Conservation (phyloP, 2,329 filamentous ascomycete species). For the Diatrype stigma region DNA sequence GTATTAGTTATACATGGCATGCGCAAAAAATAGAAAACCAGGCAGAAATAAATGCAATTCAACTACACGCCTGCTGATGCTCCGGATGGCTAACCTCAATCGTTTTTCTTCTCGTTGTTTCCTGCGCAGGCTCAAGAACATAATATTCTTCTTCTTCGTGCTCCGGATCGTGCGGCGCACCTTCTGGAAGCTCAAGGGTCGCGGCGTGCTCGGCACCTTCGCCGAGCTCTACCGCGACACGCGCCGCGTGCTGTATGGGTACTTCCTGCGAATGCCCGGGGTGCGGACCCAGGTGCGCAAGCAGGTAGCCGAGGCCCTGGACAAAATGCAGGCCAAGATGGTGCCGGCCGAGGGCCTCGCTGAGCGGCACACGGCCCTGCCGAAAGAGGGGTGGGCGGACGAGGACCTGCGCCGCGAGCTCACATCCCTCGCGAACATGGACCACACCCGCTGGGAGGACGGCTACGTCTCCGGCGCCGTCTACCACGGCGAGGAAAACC, state of each 20-base stretch:
- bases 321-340: constrained; percentile 79
- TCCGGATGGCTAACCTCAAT: constrained; percentile 1
- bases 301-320: constrained; percentile 74
- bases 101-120: not conserved
- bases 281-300: constrained; percentile 82
- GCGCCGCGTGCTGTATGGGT: constrained; percentile 72
- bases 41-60: too few species aligned
- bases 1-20: not conserved
- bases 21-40: too few species aligned
- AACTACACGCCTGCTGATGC: not conserved
- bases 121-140: constrained; percentile 65
- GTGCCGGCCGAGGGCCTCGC: constrained; percentile 62
- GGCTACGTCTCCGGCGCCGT: constrained; percentile 91
- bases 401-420: constrained; percentile 80
- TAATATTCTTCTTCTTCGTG: constrained; percentile 85
- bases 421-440: constrained; percentile 72
- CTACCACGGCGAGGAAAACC: constrained; percentile 83
- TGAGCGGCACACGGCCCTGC: constrained; percentile 67
- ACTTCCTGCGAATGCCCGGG: constrained; percentile 81
- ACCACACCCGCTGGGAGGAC: constrained; percentile 96
- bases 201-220: constrained; percentile 77
- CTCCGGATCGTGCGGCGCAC: constrained; percentile 76
- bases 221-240: constrained; percentile 68
- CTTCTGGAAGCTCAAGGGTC: constrained; percentile 82
- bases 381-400: constrained; percentile 76